Percentiles rank a stretch among this genome's conserved stretches.
Evolutionary conservation across 768 basidiomycete genomes (phyloP).

Genomic region (Rhizopogon sp.): DNA sequence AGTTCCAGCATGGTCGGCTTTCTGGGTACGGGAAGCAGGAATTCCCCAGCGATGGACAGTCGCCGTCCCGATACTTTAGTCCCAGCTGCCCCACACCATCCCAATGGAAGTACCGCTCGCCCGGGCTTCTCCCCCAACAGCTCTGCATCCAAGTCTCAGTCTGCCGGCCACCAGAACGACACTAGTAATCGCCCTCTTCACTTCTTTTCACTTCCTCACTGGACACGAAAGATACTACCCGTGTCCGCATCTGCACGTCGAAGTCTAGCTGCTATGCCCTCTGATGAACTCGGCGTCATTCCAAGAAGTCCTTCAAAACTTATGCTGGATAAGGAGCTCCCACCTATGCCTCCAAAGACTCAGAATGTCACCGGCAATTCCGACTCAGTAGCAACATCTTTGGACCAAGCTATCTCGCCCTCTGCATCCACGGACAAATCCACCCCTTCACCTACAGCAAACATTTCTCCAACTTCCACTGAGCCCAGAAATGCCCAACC

Average conservation of each 20-base stretch:
- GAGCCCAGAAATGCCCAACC: conserved; percentile 43
- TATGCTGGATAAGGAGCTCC: conserved; percentile 42
- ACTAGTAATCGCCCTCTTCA: conserved; percentile 31
- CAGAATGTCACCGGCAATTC: neutral
- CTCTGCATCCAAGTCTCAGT: conserved; percentile 41
- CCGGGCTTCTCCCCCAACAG: conserved; percentile 33
- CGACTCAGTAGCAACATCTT: neutral
- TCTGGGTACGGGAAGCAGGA: conserved; percentile 32
- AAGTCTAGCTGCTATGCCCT: conserved; percentile 17
- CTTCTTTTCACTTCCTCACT: conserved; percentile 63
- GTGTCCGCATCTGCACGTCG: conserved; percentile 26
- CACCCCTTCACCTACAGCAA: neutral
- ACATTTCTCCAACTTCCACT: conserved; percentile 10
- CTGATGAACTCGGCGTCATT: conserved; percentile 21
- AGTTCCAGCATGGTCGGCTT: conserved; percentile 32
- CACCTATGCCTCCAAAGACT: conserved; percentile 39
- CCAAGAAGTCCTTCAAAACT: conserved; percentile 11
- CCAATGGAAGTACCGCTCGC: conserved; percentile 27
- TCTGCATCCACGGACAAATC: neutral
- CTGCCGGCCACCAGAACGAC: conserved; percentile 38
- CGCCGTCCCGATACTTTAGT: conserved; percentile 18
- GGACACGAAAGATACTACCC: conserved; percentile 49
- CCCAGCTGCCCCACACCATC: conserved; percentile 23
- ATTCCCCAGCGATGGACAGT: conserved; percentile 22
- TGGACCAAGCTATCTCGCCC: neutral